Base-by-base conservation (phyloP, 139 green algal species). In the Volvox africanus region DNA sequence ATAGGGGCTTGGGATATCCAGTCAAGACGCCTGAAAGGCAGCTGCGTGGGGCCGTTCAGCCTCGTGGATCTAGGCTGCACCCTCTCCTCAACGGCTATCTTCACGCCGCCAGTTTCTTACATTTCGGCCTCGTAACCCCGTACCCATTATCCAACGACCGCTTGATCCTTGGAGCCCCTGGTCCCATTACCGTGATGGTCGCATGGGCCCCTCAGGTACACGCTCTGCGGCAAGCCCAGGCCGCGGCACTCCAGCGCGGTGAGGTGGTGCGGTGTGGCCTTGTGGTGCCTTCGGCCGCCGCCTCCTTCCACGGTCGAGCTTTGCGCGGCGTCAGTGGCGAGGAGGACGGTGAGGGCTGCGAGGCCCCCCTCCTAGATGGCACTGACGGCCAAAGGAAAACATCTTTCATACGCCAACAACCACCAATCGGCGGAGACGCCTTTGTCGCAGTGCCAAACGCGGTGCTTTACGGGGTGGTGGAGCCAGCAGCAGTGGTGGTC, bases 261-360 rank as follows among this genome's bases (percentile, higher is more conserved):
- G 19, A 1, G 3, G 19, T 83, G 19, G 37, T 12, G 5, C 5
- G 17, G 5, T 21, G 13, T 3, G 86, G 86, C 30, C 86, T 90
- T 21, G 50, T 90, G 71, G 86, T 90, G 20, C 86, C 73, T 21
- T 61, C 86, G 21, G 86, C 86, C 11, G 86, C 86, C 20, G 33
- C n/a, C 20, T 90, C 50, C 9, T 71, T 24, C 20, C 30, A 81
- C 21, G 73, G 86, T 0, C 26, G 86, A 1, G 86, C 71, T 18
- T 71, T 90, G 50, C 26, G 26, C 17, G 28, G 33, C 67, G 26
- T 28, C 61, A 35, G 24, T 30, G 62, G 33, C 32, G 62, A 12
- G 19, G 62, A 30, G 21, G 32, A 1, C 12, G 30, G 16, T 1
- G 32, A 61, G 19, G 76, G 21, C 30, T 33, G 22, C 14, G 35